Evolutionary conservation across 805 yeast species (phyloP), one percentile per base, ranked within the genome.

Genomic region (Hanseniaspora meyeri): DNA sequence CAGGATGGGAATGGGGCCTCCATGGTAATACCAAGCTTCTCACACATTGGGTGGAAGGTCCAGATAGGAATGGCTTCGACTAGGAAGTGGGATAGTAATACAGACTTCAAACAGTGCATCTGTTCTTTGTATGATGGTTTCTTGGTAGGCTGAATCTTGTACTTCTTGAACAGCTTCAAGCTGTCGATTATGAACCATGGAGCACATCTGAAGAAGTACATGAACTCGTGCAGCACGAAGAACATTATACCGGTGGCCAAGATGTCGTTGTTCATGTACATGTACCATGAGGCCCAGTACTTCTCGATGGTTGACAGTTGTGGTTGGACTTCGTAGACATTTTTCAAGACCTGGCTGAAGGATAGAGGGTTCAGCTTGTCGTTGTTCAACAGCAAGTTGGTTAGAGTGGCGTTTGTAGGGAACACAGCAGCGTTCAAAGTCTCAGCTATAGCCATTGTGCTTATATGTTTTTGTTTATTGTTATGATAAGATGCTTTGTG

Each of bases 51-150:
- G 70, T 91, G 97, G 81, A 91, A 91, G 52, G 89, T 83, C 96
- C 96, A 91, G 62, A 91, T 93, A 57, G 97, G 97, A 60, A 93
- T 75, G 5, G 95, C 95, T 75, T 91, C 98, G 52, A 91, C 95
- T 60, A 91, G 71, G 70, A 89, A 82, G 73, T 91, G 98, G 3
- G 95, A 85, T 50, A 81, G 78, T 57, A 93, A 72, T 36, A 91
- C 97, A 32, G 85, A 74, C 70, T 87, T 85, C 63, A 87, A 75
- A 71, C 98, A 91, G 70, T 87, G 89, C 90, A 95, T 81, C 70
- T 91, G 97, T 72, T 91, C 96, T 67, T 77, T 77, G 59, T 78
- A 77, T 49, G 86, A 74, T 43, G 96, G 96, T 55, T 83, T 71
- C 68, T 87, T 87, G 43, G 85, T 79, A 49, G 87, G 89, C 74